Evolutionary conservation across 2,329 filamentous ascomycete genomes (phyloP).

Genomic region (Tolypocladium amazonense): DNA sequence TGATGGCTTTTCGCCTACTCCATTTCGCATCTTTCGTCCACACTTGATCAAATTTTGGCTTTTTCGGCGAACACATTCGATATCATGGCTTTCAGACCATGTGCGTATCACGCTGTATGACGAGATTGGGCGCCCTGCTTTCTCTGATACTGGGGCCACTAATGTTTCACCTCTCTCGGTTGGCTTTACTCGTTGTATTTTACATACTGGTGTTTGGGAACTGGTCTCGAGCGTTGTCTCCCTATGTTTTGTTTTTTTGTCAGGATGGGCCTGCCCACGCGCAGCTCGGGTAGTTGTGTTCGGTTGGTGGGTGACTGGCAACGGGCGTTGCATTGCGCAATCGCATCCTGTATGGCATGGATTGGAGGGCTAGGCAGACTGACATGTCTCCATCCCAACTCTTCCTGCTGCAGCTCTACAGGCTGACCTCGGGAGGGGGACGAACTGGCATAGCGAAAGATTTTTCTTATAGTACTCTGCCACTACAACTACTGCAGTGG

Average conservation of each 20-base stretch:
- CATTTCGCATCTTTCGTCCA: not conserved
- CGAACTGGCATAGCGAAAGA: not conserved
- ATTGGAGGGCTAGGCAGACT: not conserved
- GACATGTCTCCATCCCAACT: not conserved
- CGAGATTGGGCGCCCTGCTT: not conserved
- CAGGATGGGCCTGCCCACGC: not conserved
- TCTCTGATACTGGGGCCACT: not conserved
- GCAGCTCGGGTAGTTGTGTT: not conserved
- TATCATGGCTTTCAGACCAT: not conserved
- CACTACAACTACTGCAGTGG: not conserved
- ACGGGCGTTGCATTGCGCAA: not conserved
- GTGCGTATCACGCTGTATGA: not conserved
- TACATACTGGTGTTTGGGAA: slow-evolving; percentile 8
- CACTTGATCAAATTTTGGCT: not conserved
- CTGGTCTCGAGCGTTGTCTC: not conserved
- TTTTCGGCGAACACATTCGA: not conserved
- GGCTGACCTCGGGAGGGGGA: not conserved
- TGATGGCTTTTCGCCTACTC: not conserved
- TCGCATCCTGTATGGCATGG: not conserved
- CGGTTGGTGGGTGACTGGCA: not conserved
- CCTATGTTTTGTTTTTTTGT: not conserved
- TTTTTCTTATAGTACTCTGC: not conserved
- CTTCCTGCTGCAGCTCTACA: not conserved
- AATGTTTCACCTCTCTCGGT: not conserved
- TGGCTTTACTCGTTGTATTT: slow-evolving; percentile 9